Percentiles rank a stretch among this genome's conserved stretches.
These are phyloP conservation scores for Inosperma sp. DNA, from an alignment of 768 basidiomycete genomes.

Conservation along the genomic window DNA sequence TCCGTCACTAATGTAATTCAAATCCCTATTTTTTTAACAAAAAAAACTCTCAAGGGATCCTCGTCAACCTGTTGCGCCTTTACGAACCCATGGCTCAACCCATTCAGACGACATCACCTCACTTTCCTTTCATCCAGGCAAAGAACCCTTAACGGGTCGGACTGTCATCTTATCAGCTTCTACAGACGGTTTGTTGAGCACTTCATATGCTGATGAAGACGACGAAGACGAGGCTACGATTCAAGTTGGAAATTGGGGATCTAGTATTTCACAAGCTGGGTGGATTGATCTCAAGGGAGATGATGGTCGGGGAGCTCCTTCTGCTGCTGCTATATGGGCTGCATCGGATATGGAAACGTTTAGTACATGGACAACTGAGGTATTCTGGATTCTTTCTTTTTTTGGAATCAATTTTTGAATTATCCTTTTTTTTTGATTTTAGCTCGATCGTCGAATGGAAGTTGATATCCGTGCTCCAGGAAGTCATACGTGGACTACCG, in stretches of 20 bases:
- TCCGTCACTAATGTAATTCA: conserved; percentile 2
- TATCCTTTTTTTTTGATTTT: conserved; percentile 1
- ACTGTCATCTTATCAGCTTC: conserved; percentile 70
- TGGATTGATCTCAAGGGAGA: conserved; percentile 41
- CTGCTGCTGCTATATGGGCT: conserved; percentile 59
- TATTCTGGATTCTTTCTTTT: conserved; percentile 22
- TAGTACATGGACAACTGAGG: conserved; percentile 76
- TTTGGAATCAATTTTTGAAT: background rate
- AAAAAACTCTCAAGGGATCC: conserved; percentile 71
- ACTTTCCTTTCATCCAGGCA: conserved; percentile 46
- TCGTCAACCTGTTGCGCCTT: conserved; percentile 63
- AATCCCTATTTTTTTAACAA: background rate
- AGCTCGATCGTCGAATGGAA: conserved; percentile 58
- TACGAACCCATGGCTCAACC: conserved; percentile 76
- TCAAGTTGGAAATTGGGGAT: conserved; percentile 82
- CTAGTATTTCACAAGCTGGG: conserved; percentile 72
- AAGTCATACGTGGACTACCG: conserved; percentile 67
- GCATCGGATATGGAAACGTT: conserved; percentile 95
- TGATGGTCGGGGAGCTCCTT: conserved; percentile 6
- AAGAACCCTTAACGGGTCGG: conserved; percentile 15
- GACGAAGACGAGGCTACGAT: conserved; percentile 87
- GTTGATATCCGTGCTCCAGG: conserved; percentile 61
- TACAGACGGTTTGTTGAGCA: conserved; percentile 77
- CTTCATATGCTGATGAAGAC: conserved; percentile 63
- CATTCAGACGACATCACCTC: conserved; percentile 93